A percentile compares a stretch with the other conserved stretches of the same genome.
These are phyloP conservation scores for Phytopythium oedochilum DNA, from an alignment of 352 stramenopile genomes.

Conservation along the genomic window DNA sequence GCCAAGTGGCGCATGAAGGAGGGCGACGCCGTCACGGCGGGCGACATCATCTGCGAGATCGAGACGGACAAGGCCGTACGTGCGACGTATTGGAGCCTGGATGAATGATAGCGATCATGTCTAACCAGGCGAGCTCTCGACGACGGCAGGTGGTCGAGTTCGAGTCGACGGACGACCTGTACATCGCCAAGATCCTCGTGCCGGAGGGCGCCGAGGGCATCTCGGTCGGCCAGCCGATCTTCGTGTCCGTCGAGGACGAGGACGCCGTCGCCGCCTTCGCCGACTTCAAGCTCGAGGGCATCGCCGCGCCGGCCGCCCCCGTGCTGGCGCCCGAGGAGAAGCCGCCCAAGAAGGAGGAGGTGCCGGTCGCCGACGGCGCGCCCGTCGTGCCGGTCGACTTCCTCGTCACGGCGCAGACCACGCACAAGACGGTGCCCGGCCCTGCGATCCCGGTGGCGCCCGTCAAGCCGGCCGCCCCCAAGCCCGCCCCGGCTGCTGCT, in stretches of 20 bases:
- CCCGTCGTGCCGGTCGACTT: slow-evolving; percentile 57
- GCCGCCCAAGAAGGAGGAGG: slow-evolving; percentile 65
- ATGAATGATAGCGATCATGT: too few species aligned
- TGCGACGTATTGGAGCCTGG: neutral
- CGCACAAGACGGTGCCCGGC: slow-evolving; percentile 40
- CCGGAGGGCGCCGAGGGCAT: slow-evolving; percentile 89
- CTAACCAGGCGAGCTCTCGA: too few species aligned
- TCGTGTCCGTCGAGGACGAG: slow-evolving; percentile 93
- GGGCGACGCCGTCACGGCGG: slow-evolving; percentile 90
- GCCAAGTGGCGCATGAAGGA: slow-evolving; percentile 94
- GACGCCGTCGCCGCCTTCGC: slow-evolving; percentile 60
- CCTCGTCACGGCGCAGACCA: slow-evolving; percentile 56
- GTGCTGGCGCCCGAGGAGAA: slow-evolving; percentile 56
- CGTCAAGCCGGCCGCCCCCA: slow-evolving; percentile 17
- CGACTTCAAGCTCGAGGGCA: slow-evolving; percentile 72
- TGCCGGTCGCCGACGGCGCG: slow-evolving; percentile 37
- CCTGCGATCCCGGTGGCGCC: slow-evolving; percentile 32
- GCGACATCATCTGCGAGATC: slow-evolving; percentile 96
- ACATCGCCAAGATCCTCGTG: slow-evolving; percentile 96
- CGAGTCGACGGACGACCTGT: slow-evolving; percentile 96
- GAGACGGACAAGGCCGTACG: slow-evolving; percentile 98
- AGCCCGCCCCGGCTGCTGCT: slow-evolving; percentile 10
- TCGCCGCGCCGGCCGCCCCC: slow-evolving; percentile 22
- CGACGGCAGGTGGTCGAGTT: slow-evolving; percentile 91
- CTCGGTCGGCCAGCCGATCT: slow-evolving; percentile 91